Evolutionary conservation across 148 eudicot genomes (phyloP).

Genomic region (Linanthus parryae): DNA sequence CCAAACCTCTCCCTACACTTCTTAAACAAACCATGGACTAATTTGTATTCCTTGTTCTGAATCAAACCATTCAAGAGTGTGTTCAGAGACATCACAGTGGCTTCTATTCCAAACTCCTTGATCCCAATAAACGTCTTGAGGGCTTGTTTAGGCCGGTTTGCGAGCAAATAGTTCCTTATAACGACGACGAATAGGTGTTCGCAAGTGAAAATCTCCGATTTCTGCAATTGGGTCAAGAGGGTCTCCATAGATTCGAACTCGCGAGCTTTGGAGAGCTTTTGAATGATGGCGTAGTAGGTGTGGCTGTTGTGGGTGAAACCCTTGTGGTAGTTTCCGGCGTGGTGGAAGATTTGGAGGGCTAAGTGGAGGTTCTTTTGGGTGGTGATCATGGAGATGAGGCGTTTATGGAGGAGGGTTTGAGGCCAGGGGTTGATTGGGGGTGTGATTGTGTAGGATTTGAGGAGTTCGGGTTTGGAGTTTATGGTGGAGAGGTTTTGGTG

Average conservation of each 20-base stretch:
- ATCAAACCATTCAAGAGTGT: constrained; percentile 61
- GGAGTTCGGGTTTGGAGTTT: constrained; percentile 36
- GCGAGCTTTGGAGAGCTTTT: constrained; percentile 69
- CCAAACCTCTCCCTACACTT: constrained; percentile 35
- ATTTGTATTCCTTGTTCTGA: constrained; percentile 50
- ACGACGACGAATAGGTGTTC: constrained; percentile 53
- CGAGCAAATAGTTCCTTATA: constrained; percentile 64
- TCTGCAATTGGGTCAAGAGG: constrained; percentile 34
- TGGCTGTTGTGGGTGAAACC: constrained; percentile 44
- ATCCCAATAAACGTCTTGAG: constrained; percentile 42
- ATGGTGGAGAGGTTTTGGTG: constrained; percentile 30
- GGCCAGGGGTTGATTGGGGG: constrained; percentile 91
- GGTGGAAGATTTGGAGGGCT: constrained; percentile 74
- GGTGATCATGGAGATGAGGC: constrained; percentile 52
- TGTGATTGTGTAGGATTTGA: constrained; percentile 43
- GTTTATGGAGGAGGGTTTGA: constrained; percentile 41
- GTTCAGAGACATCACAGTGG: constrained; percentile 65
- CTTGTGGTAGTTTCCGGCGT: constrained; percentile 59
- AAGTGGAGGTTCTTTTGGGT: constrained; percentile 65
- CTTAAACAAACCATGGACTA: constrained; percentile 56
- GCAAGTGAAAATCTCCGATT: constrained; percentile 39
- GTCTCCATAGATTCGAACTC: constrained; percentile 44
- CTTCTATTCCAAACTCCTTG: constrained; percentile 41
- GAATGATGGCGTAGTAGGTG: constrained; percentile 52
- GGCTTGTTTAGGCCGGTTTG: constrained; percentile 54